Conservation (phyloP, 345 rosid genomes). For the Gossypium arboreum region DNA sequence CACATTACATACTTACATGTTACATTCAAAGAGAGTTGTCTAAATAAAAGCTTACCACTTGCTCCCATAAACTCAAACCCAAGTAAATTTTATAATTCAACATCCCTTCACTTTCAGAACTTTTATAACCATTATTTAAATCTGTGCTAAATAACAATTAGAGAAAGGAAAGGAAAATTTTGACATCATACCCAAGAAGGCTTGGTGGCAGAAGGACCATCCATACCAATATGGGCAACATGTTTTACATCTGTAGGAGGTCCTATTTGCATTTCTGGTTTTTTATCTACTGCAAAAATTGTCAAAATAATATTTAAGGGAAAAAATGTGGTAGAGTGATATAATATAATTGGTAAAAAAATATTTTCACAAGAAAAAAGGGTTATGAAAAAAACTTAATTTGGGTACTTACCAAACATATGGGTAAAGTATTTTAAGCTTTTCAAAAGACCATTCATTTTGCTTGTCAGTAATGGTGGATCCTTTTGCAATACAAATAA, state of each 20-base stretch:
- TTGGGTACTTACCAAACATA: conserved; percentile 47
- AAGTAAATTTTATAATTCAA: too few species aligned
- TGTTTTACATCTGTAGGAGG: conserved; percentile 88
- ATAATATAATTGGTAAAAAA: too few species aligned
- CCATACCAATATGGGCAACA: conserved; percentile 88
- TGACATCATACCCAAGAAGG: conserved; percentile 52
- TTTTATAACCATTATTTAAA: too few species aligned
- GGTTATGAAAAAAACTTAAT: neutral
- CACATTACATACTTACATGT: too few species aligned
- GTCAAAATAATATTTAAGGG: neutral
- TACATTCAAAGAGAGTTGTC: rapidly evolving
- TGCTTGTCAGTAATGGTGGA: conserved; percentile 13
- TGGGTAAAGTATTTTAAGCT: conserved; percentile 68
- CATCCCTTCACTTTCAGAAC: too few species aligned
- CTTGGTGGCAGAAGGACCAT: conserved; percentile 43
- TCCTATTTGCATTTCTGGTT: conserved; percentile 75
- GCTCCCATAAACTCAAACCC: too few species aligned
- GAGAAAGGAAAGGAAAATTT: neutral
- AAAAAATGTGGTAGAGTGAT: too few species aligned
- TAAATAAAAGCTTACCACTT: too few species aligned
- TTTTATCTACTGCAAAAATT: conserved; percentile 52
- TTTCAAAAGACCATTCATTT: conserved; percentile 68
- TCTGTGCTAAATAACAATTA: neutral
- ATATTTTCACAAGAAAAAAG: neutral
- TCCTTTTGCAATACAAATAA: neutral